Base-by-base conservation (phyloP, 2,329 filamentous ascomycete genomes). In the Trichoderma asperellum region DNA sequence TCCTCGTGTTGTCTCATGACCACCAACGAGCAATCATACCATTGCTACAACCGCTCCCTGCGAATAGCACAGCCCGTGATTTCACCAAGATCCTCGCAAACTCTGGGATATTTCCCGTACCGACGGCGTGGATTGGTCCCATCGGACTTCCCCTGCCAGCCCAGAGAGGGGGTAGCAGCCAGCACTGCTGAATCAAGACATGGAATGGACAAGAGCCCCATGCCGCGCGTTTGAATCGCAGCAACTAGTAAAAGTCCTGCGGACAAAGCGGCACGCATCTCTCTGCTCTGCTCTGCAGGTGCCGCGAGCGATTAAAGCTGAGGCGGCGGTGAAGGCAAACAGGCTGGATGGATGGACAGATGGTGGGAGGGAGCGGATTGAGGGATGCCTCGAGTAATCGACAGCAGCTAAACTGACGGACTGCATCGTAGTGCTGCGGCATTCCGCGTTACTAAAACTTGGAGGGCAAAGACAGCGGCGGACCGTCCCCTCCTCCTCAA, bases 391-490 rank as follows among this genome's bases (percentile, higher is more conserved):
- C 24, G 53, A 58, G 55, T 58, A 58, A 52, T 58, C 40, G 16
- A 49, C 14, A 32, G 43, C 53, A 66, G 63, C 61, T 56, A 64
- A 12, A 35, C 53, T 14, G 37, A 43, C 53, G 63, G 63, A 27
- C 14, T 59, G 29, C 37, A 18, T 59, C 29, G 63, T 66, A 67
- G 53, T 67, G 63, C 53, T 67, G 63, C 63, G 37, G 63, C 63
- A 52, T 67, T 67, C 63, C 63, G 63, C 27, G 63, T 37, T 49
- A 35, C 63, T 66, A 66, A 49, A 14, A 49, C 52, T 32, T 66
- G 63, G 63, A 59, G 37, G 55, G 63, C 29, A 52, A 59, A 66
- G 55, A 66, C 32, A 58, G 55, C 53, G 53, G 37, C 63, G 63
- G 55, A 37, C 55, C 63, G 40, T 49, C 40, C 63, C 55, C 63